These are phyloP conservation scores for Kurtzmaniella fragi DNA, from an alignment of 805 yeast species.

Conservation along the genomic window DNA sequence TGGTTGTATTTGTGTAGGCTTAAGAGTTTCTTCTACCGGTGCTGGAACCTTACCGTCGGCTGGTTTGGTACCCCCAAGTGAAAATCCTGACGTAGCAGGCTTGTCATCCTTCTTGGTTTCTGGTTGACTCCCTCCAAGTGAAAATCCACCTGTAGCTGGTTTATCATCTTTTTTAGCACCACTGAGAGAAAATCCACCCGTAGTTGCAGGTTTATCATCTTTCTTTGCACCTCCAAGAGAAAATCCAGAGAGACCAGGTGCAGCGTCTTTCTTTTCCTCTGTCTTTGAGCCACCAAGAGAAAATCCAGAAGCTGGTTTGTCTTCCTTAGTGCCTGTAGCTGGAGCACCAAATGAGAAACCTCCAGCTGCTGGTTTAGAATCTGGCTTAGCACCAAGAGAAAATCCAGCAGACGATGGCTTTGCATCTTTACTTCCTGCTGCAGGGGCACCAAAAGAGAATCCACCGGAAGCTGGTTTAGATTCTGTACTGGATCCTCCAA, in stretches of 20 bases:
- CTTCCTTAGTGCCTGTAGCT: conserved; percentile 13
- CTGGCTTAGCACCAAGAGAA: conserved; percentile 11
- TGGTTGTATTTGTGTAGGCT: conserved; percentile 55
- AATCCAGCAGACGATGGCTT: conserved; percentile 8
- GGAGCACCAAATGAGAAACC: conserved; percentile 9
- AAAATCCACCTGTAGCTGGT: conserved; percentile 9
- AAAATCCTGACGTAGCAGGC: conserved; percentile 16
- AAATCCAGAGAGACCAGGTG: conserved; percentile 6
- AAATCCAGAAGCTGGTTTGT: conserved; percentile 14
- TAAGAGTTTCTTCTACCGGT: conserved; percentile 20
- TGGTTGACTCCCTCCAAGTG: conserved; percentile 8
- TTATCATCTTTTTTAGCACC: conserved; percentile 14
- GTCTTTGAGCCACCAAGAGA: conserved; percentile 20
- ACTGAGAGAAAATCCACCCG: conserved; percentile 18
- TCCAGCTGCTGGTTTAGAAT: conserved; percentile 5
- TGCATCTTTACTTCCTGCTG: conserved; percentile 9
- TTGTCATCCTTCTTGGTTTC: conserved; percentile 18
- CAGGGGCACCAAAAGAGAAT: conserved; percentile 8
- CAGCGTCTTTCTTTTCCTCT: conserved; percentile 6
- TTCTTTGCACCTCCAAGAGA: conserved; percentile 13
- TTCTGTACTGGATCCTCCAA: conserved; percentile 14
- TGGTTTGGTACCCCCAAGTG: conserved; percentile 16
- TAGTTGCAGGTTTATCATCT: conserved; percentile 12
- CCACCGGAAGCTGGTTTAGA: neutral
- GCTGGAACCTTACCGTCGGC: conserved; percentile 9